Percentiles rank a stretch among this genome's conserved stretches.
These are phyloP conservation scores for Sutorius eximius DNA, from an alignment of 1,284 basidiomycete genomes.

Conservation along the genomic window DNA sequence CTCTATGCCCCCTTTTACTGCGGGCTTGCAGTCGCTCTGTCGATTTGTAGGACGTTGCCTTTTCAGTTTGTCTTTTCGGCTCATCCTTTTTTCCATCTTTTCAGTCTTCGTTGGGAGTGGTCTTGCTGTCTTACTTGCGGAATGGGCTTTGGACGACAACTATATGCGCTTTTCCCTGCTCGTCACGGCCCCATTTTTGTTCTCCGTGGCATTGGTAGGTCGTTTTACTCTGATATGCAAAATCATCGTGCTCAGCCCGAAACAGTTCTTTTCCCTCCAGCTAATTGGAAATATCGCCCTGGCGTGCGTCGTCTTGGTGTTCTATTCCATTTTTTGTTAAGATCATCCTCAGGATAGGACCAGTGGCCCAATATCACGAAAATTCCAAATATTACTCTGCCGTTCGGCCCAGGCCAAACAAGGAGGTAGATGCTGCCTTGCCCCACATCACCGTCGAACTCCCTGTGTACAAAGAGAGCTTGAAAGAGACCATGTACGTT, in stretches of 20 bases:
- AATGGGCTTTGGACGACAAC: slow-evolving; percentile 67
- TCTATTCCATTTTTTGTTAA: neutral
- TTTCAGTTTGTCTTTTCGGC: slow-evolving; percentile 18
- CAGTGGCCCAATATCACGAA: slow-evolving; percentile 73
- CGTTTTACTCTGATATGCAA: neutral
- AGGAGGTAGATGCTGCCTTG: slow-evolving; percentile 56
- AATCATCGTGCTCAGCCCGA: slow-evolving; percentile 5
- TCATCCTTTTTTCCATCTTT: slow-evolving; percentile 16
- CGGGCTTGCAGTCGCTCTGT: slow-evolving; percentile 67
- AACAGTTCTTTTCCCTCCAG: slow-evolving; percentile 62
- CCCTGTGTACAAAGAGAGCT: slow-evolving; percentile 79
- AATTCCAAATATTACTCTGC: slow-evolving; percentile 75
- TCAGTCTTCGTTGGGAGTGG: slow-evolving; percentile 65
- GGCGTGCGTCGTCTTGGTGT: slow-evolving; percentile 14
- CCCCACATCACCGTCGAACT: slow-evolving; percentile 78
- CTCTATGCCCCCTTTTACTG: slow-evolving; percentile 80
- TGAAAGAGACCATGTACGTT: slow-evolving; percentile 67
- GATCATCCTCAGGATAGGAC: slow-evolving; percentile 53
- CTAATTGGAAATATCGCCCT: slow-evolving; percentile 61
- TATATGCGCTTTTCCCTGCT: slow-evolving; percentile 66
- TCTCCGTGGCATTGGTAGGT: slow-evolving; percentile 70
- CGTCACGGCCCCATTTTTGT: slow-evolving; percentile 66
- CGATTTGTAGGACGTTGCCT: slow-evolving; percentile 51
- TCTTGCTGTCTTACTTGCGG: slow-evolving; percentile 55
- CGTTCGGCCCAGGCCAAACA: slow-evolving; percentile 53